Percentiles rank a stretch among this genome's conserved stretches.
Evolutionary conservation across 1,284 basidiomycete species (phyloP).

Genomic region (Fomitopsis palustris): DNA sequence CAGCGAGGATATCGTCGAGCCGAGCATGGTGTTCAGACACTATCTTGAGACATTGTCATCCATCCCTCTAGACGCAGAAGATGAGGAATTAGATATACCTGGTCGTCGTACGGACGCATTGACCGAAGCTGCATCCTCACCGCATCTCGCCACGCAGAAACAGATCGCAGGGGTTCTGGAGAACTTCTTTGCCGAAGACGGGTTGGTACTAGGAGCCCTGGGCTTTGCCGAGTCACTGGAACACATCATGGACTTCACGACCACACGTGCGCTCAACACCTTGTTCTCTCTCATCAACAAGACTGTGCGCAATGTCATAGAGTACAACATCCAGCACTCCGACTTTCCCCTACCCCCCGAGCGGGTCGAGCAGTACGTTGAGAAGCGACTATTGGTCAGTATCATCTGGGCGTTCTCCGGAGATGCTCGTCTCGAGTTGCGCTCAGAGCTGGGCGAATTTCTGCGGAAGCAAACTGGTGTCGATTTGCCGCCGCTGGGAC

Average conservation of each 20-base stretch:
- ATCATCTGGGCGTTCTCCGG: constrained; percentile 99
- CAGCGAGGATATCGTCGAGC: constrained; percentile 91
- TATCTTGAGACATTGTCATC: constrained; percentile 81
- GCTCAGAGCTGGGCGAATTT: constrained; percentile 90
- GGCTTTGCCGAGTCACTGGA: constrained; percentile 79
- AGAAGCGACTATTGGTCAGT: constrained; percentile 87
- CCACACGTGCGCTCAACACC: constrained; percentile 88
- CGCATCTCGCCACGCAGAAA: constrained; percentile 76
- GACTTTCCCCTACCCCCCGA: constrained; percentile 91
- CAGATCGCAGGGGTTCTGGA: constrained; percentile 77
- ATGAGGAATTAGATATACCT: constrained; percentile 76
- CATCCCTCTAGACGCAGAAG: constrained; percentile 85
- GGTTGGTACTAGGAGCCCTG: constrained; percentile 79
- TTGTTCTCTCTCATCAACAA: constrained; percentile 98
- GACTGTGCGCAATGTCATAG: constrained; percentile 88
- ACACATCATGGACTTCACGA: constrained; percentile 99
- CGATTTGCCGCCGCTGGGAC: constrained; percentile 76
- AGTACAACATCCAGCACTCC: constrained; percentile 92
- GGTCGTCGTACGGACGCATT: constrained; percentile 57
- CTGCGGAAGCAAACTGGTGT: constrained; percentile 84
- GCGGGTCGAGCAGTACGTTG: constrained; percentile 87
- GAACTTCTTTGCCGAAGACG: constrained; percentile 80
- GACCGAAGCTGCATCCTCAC: constrained; percentile 51
- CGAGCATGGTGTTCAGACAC: constrained; percentile 89
- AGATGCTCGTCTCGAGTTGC: constrained; percentile 87